Conservation (phyloP, 1,284 basidiomycete genomes). For the Trichosporon faecale region DNA sequence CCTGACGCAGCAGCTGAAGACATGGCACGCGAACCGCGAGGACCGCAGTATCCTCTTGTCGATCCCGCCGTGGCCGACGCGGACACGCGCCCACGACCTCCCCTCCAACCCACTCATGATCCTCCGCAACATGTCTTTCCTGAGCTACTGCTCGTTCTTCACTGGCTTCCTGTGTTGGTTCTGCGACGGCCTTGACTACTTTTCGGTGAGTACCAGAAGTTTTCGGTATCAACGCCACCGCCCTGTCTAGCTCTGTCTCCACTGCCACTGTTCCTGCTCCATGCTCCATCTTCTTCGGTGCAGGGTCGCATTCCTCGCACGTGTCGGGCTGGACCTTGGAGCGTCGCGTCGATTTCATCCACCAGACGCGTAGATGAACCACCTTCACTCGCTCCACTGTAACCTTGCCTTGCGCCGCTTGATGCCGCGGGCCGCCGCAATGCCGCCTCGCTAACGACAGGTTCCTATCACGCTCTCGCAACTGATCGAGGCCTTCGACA, state of each 20-base stretch:
- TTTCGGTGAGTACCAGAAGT: constrained; percentile 29
- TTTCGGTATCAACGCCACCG: not conserved
- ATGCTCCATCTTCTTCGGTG: not conserved
- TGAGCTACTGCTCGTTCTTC: constrained; percentile 46
- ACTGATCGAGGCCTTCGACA: constrained; percentile 54
- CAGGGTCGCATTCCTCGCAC: not conserved
- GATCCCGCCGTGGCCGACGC: constrained; percentile 34
- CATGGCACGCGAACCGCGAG: constrained; percentile 43
- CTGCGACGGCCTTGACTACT: constrained; percentile 63
- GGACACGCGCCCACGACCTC: constrained; percentile 11
- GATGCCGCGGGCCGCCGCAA: not conserved
- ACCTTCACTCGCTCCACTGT: not conserved
- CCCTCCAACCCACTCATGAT: constrained; percentile 50
- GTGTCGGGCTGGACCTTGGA: not conserved
- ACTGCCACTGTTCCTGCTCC: not conserved
- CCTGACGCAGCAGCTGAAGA: constrained; percentile 30
- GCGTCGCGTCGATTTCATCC: not conserved
- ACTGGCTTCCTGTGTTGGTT: constrained; percentile 59
- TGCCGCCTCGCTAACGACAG: not conserved
- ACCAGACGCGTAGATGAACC: not conserved
- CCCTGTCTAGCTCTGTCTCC: too few relatives aligned
- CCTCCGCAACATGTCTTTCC: constrained; percentile 32
- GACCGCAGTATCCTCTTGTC: constrained; percentile 31
- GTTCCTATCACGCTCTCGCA: constrained; percentile 52
- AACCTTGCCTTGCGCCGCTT: not conserved